phyloP scores from a whole-genome alignment of 1,284 basidiomycete species.

The Schizophyllum amplum region DNA sequence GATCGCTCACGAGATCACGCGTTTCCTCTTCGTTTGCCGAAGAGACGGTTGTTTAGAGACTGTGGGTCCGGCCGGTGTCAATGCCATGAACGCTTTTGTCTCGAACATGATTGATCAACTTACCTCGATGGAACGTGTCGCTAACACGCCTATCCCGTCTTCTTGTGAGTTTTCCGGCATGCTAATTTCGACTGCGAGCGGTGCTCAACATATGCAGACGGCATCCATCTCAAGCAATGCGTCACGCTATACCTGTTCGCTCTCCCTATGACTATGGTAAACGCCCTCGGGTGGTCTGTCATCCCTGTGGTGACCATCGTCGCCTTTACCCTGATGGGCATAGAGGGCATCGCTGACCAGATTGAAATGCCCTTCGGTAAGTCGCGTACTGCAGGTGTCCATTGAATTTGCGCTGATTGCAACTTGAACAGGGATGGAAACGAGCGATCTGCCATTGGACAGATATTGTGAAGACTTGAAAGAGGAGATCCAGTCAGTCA shows the following conservation, averaged over 20 bases:
- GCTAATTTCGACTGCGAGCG: slow-evolving; percentile 2
- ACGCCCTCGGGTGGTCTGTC: slow-evolving; percentile 72
- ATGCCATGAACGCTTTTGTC: slow-evolving; percentile 65
- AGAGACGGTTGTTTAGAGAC: slow-evolving; percentile 75
- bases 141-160: slow-evolving; percentile 74
- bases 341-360: slow-evolving; percentile 89
- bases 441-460: slow-evolving; percentile 68
- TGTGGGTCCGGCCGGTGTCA: slow-evolving; percentile 78
- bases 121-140: slow-evolving; percentile 78
- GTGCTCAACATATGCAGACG: slow-evolving; percentile 32
- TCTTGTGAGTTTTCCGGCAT: slow-evolving; percentile 49
- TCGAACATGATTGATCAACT: slow-evolving; percentile 79
- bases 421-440: slow-evolving; percentile 41
- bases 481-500: slow-evolving; percentile 71
- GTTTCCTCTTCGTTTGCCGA: slow-evolving; percentile 65
- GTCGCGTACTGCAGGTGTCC: slow-evolving; percentile 13
- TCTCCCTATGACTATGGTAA: slow-evolving; percentile 76
- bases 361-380: slow-evolving; percentile 85
- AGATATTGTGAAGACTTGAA: slow-evolving; percentile 79
- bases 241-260: slow-evolving; percentile 85
- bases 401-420: slow-evolving; percentile 4
- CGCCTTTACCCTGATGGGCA: slow-evolving; percentile 86
- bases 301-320: slow-evolving; percentile 79
- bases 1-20: slow-evolving; percentile 72
- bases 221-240: slow-evolving; percentile 90